Evolutionary conservation across 768 basidiomycete genomes (phyloP).

Genomic region (Pisolithus orientalis): DNA sequence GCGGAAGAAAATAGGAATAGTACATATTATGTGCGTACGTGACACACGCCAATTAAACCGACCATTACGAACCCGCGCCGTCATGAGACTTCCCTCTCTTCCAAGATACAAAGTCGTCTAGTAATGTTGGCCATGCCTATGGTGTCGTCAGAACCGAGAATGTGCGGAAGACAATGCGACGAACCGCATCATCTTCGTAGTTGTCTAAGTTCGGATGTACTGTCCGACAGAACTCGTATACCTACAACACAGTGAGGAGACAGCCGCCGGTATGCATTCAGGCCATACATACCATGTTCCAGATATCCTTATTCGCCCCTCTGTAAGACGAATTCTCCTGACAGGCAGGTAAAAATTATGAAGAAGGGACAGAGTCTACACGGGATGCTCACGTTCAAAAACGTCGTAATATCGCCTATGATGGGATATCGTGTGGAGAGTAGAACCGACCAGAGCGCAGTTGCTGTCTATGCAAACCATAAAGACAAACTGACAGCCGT

Average conservation of each 20-base stretch:
- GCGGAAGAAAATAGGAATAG: too few relatives aligned
- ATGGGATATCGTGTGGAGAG: conserved; percentile 62
- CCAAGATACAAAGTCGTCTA: conserved; percentile 76
- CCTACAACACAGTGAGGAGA: conserved; percentile 33
- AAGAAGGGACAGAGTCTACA: neutral
- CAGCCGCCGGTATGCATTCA: neutral
- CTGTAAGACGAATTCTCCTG: conserved; percentile 56
- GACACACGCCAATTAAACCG: neutral
- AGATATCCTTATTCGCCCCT: conserved; percentile 78
- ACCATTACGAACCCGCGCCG: neutral
- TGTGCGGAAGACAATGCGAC: conserved; percentile 16
- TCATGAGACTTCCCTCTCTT: conserved; percentile 32
- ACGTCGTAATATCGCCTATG: conserved; percentile 57
- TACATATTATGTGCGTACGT: neutral
- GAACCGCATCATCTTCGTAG: conserved; percentile 73
- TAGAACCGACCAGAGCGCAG: conserved; percentile 71
- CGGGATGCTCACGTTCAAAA: conserved; percentile 47
- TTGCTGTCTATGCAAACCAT: conserved; percentile 45
- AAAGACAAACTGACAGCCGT: neutral
- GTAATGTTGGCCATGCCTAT: conserved; percentile 77
- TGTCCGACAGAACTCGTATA: conserved; percentile 68
- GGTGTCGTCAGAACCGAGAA: conserved; percentile 1
- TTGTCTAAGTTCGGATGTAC: conserved; percentile 53
- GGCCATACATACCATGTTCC: conserved; percentile 62
- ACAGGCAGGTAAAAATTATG: neutral